Evolutionary conservation across 129 eudicot species (phyloP), one percentile per base, ranked within the genome.

Genomic region (Tagetes patula): DNA sequence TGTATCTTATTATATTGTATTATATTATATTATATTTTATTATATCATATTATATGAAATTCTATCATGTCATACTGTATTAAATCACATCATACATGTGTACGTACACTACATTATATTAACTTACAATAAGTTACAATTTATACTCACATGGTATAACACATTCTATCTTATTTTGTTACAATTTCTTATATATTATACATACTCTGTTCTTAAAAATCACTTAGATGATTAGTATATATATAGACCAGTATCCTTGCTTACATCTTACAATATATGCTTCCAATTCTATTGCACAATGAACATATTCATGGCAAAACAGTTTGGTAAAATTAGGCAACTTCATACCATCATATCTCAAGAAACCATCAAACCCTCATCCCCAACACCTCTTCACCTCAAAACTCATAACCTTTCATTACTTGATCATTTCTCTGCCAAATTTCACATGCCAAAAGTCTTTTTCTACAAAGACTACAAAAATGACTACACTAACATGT

Each of bases 371-470:
- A 64, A 48, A 43, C 79, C 79, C 2, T 74, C 79, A 8, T 64
- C 71, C 59, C 79, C 71, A 63, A 64, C 71, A 6, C 79, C 71
- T 49, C 14, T 34, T 2, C 79, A 74, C 49, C 63, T 64, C 71
- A 63, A 74, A 36, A n/a, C 53, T 8, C 58, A 74, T 60, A 65
- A 49, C 37, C 71, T 74, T 5, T 74, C 79, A n/a, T 1, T 38
- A 3, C 5, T 64, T 0, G 79, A 74, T 50, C 38, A 63, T 5
- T 49, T 64, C 59, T n/a, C 36, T 14, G 64, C 72, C 45, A n/a
- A 13, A 1, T 20, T 64, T 49, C 58, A 38, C 72, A 48, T 64
- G 42, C 79, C 65, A 30, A 3, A 47, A 5, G 43, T 75, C 5
- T 37, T 75, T 42, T 75, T 75, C 65, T 75, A 65, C 61, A 69